Evolutionary conservation across 331 rosid genomes (phyloP).

Genomic region (Malus hybrid): DNA sequence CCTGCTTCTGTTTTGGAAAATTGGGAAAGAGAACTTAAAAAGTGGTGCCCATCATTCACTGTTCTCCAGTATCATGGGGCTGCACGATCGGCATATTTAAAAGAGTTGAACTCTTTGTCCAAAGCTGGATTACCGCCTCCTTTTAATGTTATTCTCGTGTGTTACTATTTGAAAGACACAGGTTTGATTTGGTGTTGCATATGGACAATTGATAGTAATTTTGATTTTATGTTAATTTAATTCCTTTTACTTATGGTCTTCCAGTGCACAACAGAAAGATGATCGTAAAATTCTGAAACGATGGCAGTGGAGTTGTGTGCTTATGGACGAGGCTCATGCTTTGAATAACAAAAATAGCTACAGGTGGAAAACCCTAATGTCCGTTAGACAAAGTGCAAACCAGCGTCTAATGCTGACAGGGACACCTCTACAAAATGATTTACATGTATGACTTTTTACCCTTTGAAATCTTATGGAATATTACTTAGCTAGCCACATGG

Average conservation of each 20-base stretch:
- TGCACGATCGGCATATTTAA: slow-evolving; percentile 61
- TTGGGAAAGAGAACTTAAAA: slow-evolving; percentile 93
- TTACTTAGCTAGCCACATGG: not conserved
- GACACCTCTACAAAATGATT: slow-evolving; percentile 95
- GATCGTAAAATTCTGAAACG: too few species aligned
- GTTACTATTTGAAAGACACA: not conserved
- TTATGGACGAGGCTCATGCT: not conserved
- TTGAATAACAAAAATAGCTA: slow-evolving; percentile 88
- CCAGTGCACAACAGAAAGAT: too few species aligned
- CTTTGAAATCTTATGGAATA: not conserved
- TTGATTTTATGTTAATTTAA: too few species aligned
- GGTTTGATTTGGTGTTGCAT: too few species aligned
- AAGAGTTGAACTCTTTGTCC: slow-evolving; percentile 67
- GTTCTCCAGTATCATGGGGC: slow-evolving; percentile 90
- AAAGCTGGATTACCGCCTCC: slow-evolving; percentile 90
- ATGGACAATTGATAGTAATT: too few species aligned
- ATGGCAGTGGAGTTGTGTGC: too few species aligned
- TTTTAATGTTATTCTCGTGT: slow-evolving; percentile 90
- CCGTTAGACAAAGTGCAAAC: slow-evolving; percentile 86
- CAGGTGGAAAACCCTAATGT: slow-evolving; percentile 95
- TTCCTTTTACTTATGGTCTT: too few species aligned
- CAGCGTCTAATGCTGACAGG: slow-evolving; percentile 98
- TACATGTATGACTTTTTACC: slow-evolving; percentile 41
- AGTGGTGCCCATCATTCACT: slow-evolving; percentile 88
- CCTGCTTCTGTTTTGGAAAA: slow-evolving; percentile 99